Evolutionary conservation across 2,329 filamentous ascomycete genomes (phyloP).

Genomic region (Paradendryphiella salina): DNA sequence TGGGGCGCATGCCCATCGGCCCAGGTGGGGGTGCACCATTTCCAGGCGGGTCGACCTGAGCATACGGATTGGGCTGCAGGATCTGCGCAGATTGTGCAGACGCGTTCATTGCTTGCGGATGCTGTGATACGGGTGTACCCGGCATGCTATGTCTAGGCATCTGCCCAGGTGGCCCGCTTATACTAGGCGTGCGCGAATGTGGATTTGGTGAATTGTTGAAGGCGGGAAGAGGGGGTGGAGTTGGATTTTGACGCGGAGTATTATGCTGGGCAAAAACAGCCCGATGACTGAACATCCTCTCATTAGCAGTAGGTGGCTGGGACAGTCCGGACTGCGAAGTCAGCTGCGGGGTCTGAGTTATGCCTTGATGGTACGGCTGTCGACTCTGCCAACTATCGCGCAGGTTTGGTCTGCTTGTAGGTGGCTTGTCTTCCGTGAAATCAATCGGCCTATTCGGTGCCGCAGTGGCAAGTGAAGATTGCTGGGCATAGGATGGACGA

Average conservation of each 20-base stretch:
- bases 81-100: constrained; percentile 37
- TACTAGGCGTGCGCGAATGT: constrained; percentile 43
- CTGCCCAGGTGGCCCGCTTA: constrained; percentile 35
- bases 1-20: constrained; percentile 44
- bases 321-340: constrained; percentile 32
- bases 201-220: constrained; percentile 42
- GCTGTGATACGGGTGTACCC: constrained; percentile 25
- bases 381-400: constrained; percentile 40
- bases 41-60: constrained; percentile 43
- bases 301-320: constrained; percentile 29
- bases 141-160: constrained; percentile 31
- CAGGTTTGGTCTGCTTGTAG: constrained; percentile 20
- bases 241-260: constrained; percentile 37
- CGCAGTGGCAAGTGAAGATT: constrained; percentile 27
- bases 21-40: constrained; percentile 32
- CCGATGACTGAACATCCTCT: constrained; percentile 36
- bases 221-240: constrained; percentile 36
- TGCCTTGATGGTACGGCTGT: constrained; percentile 32
- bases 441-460: constrained; percentile 36
- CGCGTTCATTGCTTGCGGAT: constrained; percentile 23
- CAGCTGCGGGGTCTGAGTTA: constrained; percentile 34
- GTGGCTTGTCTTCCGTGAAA: constrained; percentile 35
- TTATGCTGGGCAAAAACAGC: constrained; percentile 43
- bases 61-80: constrained; percentile 45
- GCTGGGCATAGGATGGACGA: constrained; percentile 35